Percentiles rank a stretch among this genome's conserved stretches.
Conservation (phyloP, 1,284 basidiomycete genomes). For the Trichosporon sp. region DNA sequence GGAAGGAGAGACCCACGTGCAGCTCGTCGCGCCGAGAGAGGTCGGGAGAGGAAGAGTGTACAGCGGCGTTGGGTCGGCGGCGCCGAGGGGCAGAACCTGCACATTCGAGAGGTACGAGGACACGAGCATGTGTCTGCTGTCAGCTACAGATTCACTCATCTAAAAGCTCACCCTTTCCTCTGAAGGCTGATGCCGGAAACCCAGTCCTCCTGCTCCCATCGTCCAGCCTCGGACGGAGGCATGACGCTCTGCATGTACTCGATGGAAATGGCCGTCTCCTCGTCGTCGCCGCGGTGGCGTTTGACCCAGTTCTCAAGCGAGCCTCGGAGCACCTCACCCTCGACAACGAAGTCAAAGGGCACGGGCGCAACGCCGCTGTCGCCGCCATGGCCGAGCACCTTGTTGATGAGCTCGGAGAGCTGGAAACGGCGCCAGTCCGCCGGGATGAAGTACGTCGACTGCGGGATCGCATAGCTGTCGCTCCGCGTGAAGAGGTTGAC, state of each 20-base stretch:
- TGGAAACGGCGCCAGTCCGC: constrained; percentile 88
- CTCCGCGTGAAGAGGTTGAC: constrained; percentile 81
- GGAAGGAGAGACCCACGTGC: constrained; percentile 63
- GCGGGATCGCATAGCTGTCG: constrained; percentile 72
- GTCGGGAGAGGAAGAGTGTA: constrained; percentile 55
- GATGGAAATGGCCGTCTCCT: constrained; percentile 76
- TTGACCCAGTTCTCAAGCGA: constrained; percentile 77
- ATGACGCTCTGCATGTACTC: constrained; percentile 92
- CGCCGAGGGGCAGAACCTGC: constrained; percentile 65
- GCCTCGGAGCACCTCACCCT: constrained; percentile 75
- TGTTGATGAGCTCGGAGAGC: constrained; percentile 97
- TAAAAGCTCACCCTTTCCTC: constrained; percentile 65
- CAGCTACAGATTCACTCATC: not conserved
- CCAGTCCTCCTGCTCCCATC: constrained; percentile 91
- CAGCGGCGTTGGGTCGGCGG: constrained; percentile 35
- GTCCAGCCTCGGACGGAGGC: constrained; percentile 79
- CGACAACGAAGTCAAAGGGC: constrained; percentile 91
- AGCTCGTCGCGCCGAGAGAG: constrained; percentile 67
- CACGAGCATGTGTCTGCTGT: constrained; percentile 68
- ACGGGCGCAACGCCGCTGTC: constrained; percentile 63
- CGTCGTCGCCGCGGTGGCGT: constrained; percentile 71
- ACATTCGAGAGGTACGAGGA: constrained; percentile 78
- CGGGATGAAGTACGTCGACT: constrained; percentile 93
- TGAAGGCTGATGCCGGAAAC: constrained; percentile 77
- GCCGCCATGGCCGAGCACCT: constrained; percentile 69